Evolutionary conservation across 2,329 filamentous ascomycete genomes (phyloP), one percentile per base, ranked within the genome.

Genomic region (Aspergillus novofumigatus): DNA sequence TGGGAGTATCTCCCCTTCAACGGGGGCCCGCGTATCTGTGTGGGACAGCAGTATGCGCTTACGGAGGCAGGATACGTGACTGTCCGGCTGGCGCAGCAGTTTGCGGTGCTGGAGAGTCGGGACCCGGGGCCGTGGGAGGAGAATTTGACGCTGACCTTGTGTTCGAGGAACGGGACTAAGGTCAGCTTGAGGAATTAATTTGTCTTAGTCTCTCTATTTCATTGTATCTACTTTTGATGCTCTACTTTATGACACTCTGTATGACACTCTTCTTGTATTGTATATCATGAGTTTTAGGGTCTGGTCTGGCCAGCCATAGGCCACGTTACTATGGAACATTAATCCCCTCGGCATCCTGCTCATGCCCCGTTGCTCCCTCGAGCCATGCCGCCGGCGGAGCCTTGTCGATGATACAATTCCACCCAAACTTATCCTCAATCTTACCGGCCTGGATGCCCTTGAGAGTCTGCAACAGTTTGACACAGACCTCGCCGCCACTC

Each of bases 391-490:
- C 56, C 0, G 72, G 71, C 2, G 70, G 70, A 23, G 64, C 62
- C 41, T 70, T 5, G 10, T 47, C 67, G n/a, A 79, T 73, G 42
- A 70, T 69, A 32, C 69, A 68, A 54, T 77, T 82, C 92, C 92
- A 97, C 3, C 85, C 86, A 69, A 92, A 90, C 56, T 79, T 77
- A 71, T 97, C 93, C 72, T 88, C 79, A 45, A 89, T 78, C 75
- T 89, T 90, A 28, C 92, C 92, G 41, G 85, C 82, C 79, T 97
- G 93, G 59, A 97, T 92, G 1, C 86, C 91, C 78, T 95, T 89
- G 54, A 97, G 81, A 54, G 88, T 87, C 25, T 81, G 80, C 57
- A 97, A 77, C 42, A 97, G 80, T 77, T 88, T 87, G 26, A 86
- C 69, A 72, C 86, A 92, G 20, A 89, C 78, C 32, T 88, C 85